Evolutionary conservation across 805 yeast species (phyloP), one percentile per base, ranked within the genome.

Genomic region (Saturnispora hagleri): DNA sequence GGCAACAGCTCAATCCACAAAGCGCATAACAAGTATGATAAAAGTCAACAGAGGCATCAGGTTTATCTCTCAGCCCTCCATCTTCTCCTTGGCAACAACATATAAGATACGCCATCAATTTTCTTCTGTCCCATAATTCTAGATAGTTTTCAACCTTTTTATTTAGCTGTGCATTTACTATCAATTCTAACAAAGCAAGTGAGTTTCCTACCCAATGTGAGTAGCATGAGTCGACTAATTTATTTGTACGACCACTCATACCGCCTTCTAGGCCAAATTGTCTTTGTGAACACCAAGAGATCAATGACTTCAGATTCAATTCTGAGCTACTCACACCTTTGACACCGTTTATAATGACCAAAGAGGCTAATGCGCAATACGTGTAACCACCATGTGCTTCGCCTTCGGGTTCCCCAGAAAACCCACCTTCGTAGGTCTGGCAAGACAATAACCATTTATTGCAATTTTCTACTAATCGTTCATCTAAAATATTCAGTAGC

Each of bases 331-430:
- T 65, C 6, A 64, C 63, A 1, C 76, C 72, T 27, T 70, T 60
- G 6, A 74, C 73, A 5, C 52, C 52, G 28, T 50, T 20, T 28
- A 80, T 62, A 26, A 74, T 73, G 55, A 74, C 76, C 53, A 80
- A 69, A 47, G 80, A 77, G 44, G 84, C 95, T 43, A 86, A 71
- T 0, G 91, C 95, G 70, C 99, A 93, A 65, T 80, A 93, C 0
- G 98, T 81, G 64, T 93, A 95, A 0, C 99, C 99, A 2, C 97
- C 99, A 64, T 93, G 99, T 0, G 98, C 97, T 66, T 93, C 99
- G 54, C 80, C 84, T 5, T 76, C 73, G 0, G 95, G 93, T 20
- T 74, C 73, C 1, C 95, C 96, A 1, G 90, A 89, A 68, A 91
- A 86, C 0, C 99, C 99, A 24, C 99, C 99, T 69, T 95, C 99